These are phyloP conservation scores for Termitomyces sp. DNA, from an alignment of 768 basidiomycete genomes.

Conservation along the genomic window DNA sequence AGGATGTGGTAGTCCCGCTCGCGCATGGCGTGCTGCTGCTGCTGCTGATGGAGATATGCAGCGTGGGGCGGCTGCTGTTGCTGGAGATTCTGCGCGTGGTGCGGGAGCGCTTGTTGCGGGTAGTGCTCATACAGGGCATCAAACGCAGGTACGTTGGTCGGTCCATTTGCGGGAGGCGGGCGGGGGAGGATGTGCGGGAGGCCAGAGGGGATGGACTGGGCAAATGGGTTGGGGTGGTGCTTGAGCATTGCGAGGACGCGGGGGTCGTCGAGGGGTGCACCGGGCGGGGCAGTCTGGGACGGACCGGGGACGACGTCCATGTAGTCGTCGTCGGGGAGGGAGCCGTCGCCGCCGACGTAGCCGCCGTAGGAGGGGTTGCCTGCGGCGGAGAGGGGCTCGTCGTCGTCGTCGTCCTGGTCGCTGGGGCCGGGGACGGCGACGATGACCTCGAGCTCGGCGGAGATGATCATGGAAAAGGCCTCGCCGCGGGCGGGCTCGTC, in stretches of 20 bases:
- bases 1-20: background rate
- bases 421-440: constrained; percentile 41
- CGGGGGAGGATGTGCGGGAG: constrained; percentile 14
- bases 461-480: constrained; percentile 21
- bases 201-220: constrained; percentile 1
- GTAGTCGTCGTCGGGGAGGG: constrained; percentile 13
- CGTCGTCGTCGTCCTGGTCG: constrained; percentile 43
- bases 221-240: constrained; percentile 10
- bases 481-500: constrained; percentile 73
- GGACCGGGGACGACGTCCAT: constrained; percentile 7
- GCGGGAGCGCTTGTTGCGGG: constrained; percentile 15
- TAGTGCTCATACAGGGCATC: constrained; percentile 16
- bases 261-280: constrained; percentile 20
- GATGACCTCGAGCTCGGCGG: constrained; percentile 40
- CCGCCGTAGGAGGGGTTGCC: constrained; percentile 21
- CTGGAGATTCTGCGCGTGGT: constrained; percentile 6
- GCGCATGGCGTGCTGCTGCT: background rate
- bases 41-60: constrained; percentile 5
- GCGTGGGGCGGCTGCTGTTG: constrained; percentile 5
- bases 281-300: constrained; percentile 15
- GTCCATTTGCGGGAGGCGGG: constrained; percentile 4
- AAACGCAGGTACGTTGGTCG: constrained; percentile 17
- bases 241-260: constrained; percentile 18
- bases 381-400: constrained; percentile 15
- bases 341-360: constrained; percentile 14